phyloP scores from a whole-genome alignment of 345 rosid genomes.

The Mangifera indica region DNA sequence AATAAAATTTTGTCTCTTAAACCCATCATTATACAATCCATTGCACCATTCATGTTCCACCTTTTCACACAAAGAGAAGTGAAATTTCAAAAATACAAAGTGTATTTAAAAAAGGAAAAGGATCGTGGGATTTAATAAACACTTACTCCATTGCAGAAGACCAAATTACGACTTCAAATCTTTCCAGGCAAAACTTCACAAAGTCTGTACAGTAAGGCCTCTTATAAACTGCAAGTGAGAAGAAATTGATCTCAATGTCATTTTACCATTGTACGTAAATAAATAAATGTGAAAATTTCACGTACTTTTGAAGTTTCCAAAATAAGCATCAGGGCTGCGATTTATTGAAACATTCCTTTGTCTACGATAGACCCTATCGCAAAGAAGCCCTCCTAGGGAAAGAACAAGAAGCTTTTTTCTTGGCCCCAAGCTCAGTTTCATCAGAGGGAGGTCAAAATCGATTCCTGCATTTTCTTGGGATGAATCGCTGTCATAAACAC shows the following conservation, averaged over 20 bases:
- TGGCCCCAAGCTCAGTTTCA: slow-evolving; percentile 11
- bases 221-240: slow-evolving; percentile 37
- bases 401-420: slow-evolving; percentile 39
- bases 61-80: slow-evolving; percentile 7
- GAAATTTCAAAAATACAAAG: too few relatives aligned
- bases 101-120: background rate
- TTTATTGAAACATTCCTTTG: background rate
- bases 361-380: slow-evolving; percentile 21
- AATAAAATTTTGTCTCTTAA: slow-evolving; percentile 32
- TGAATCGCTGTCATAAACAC: background rate
- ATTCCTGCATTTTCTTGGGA: background rate
- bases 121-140: background rate
- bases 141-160: slow-evolving; percentile 35
- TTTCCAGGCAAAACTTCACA: slow-evolving; percentile 41
- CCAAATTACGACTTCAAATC: slow-evolving; percentile 54
- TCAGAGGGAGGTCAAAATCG: background rate
- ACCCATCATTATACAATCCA: slow-evolving; percentile 23
- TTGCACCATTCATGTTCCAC: slow-evolving; percentile 19
- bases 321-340: slow-evolving; percentile 29
- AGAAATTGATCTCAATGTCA: too few relatives aligned
- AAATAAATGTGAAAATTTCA: slow-evolving; percentile 4
- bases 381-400: slow-evolving; percentile 32
- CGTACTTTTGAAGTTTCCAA: slow-evolving; percentile 24
- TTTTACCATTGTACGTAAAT: too few relatives aligned
- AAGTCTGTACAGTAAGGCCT: slow-evolving; percentile 44